phyloP scores from a whole-genome alignment of 176 grass and related monocot genomes.

The Coix lacrymajobi region DNA sequence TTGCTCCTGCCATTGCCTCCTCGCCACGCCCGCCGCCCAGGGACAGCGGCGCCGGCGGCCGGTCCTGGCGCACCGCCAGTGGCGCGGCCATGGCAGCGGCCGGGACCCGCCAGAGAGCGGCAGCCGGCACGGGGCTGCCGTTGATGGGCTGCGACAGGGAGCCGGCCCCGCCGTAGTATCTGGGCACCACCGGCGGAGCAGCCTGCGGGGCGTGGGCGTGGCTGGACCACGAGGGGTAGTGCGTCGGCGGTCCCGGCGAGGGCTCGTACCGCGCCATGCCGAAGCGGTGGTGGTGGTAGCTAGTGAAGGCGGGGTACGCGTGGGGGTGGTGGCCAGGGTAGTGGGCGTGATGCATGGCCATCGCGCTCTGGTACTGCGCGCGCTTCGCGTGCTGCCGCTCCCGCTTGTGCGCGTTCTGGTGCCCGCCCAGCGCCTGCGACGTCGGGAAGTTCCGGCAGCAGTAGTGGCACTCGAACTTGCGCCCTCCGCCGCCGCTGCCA shows the following conservation, averaged over 20 bases:
- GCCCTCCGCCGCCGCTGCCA: constrained; percentile 28
- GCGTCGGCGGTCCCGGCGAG: constrained; percentile 12
- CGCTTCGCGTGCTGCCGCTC: no score
- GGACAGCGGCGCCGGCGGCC: constrained; percentile 17
- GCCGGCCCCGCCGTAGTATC: constrained; percentile 50
- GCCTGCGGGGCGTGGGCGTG: not conserved
- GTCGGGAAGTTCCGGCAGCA: no score
- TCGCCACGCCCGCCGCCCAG: constrained; percentile 29
- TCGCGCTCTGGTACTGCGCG: constrained; percentile 77
- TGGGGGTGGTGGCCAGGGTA: constrained; percentile 23
- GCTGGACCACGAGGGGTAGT: constrained; percentile 74
- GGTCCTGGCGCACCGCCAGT: constrained; percentile 35
- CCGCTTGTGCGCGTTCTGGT: no score
- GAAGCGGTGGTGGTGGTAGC: constrained; percentile 43
- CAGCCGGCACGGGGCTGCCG: constrained; percentile 48
- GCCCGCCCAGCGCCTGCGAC: no score
- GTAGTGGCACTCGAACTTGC: no score
- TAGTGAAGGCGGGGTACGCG: constrained; percentile 50
- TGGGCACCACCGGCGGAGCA: not conserved
- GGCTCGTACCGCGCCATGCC: constrained; percentile 40
- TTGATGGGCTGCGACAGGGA: constrained; percentile 62
- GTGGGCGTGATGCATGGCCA: constrained; percentile 55
- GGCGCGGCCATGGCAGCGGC: not conserved
- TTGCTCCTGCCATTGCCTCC: constrained; percentile 31
- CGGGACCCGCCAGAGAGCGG: constrained; percentile 51